phyloP scores from a whole-genome alignment of 768 basidiomycete species.

The Leccinum imitatum region DNA sequence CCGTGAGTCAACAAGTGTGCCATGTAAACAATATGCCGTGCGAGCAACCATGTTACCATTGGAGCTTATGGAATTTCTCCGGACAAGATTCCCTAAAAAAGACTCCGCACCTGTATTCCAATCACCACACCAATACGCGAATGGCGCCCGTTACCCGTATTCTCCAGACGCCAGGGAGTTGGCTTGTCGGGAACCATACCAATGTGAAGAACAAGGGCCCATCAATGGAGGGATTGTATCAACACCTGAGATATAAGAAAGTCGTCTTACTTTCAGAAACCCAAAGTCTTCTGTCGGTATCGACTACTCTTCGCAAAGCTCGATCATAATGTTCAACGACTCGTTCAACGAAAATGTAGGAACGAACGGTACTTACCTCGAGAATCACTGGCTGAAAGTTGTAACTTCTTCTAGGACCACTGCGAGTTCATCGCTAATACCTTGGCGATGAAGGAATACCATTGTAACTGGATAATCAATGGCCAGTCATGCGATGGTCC shows the following conservation, averaged over 20 bases:
- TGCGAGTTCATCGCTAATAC: conserved; percentile 13
- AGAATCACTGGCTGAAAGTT: neutral
- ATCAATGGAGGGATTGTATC: conserved; percentile 4
- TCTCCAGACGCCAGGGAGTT: conserved; percentile 14
- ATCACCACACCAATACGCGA: neutral
- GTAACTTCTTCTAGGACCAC: conserved; percentile 4
- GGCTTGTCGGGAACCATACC: conserved; percentile 19
- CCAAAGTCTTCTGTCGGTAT: neutral
- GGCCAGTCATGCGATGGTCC: conserved; percentile 9
- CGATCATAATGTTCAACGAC: conserved; percentile 10
- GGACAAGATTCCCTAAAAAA: neutral
- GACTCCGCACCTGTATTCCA: neutral
- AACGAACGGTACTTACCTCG: neutral
- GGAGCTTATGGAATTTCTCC: conserved; percentile 1
- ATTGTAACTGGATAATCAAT: conserved; percentile 13
- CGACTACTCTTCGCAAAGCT: neutral
- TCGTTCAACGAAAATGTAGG: conserved; percentile 18
- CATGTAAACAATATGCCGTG: neutral
- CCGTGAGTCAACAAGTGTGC: neutral
- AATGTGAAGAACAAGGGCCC: conserved; percentile 4
- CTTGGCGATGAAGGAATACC: neutral
- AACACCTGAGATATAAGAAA: conserved; percentile 15
- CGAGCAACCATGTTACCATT: conserved; percentile 2
- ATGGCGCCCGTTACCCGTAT: neutral
- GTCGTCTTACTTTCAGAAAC: neutral